Percentiles rank a stretch among this genome's conserved stretches.
These are phyloP conservation scores for Talaromyces sp. DNA, from an alignment of 2,329 filamentous ascomycete genomes.

Conservation along the genomic window DNA sequence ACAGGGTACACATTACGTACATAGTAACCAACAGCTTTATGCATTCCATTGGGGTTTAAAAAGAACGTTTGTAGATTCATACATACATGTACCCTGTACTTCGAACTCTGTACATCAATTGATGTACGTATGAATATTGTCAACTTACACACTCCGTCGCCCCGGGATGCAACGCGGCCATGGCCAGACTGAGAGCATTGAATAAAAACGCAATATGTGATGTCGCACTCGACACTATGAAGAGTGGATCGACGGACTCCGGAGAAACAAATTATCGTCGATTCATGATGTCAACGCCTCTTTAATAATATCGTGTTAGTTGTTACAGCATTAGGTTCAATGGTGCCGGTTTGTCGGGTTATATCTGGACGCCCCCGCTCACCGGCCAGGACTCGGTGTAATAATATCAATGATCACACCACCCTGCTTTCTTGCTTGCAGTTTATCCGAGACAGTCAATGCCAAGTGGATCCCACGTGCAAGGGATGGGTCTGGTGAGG, in stretches of 20 bases:
- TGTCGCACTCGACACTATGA: no score
- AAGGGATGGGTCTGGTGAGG: neutral
- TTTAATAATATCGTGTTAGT: no score
- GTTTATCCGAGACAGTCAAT: neutral
- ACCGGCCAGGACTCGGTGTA: neutral
- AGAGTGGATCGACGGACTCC: neutral
- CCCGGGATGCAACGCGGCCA: neutral
- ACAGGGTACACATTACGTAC: no score
- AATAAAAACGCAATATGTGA: no score
- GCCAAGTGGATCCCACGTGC: neutral
- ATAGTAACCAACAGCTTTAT: no score
- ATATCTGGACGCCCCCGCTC: neutral
- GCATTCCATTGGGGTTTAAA: no score
- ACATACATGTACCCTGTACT: no score
- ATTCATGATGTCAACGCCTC: neutral
- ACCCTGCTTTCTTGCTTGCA: neutral
- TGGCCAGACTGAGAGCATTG: no score
- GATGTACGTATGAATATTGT: no score
- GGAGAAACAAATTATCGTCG: neutral
- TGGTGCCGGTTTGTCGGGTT: neutral
- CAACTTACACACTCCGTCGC: no score
- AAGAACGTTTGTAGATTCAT: no score
- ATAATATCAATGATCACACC: neutral
- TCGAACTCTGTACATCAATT: no score
- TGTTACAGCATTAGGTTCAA: neutral